These are phyloP conservation scores for Coemansia sp. DNA, from an alignment of 192 early-diverging fungal species.

Conservation along the genomic window DNA sequence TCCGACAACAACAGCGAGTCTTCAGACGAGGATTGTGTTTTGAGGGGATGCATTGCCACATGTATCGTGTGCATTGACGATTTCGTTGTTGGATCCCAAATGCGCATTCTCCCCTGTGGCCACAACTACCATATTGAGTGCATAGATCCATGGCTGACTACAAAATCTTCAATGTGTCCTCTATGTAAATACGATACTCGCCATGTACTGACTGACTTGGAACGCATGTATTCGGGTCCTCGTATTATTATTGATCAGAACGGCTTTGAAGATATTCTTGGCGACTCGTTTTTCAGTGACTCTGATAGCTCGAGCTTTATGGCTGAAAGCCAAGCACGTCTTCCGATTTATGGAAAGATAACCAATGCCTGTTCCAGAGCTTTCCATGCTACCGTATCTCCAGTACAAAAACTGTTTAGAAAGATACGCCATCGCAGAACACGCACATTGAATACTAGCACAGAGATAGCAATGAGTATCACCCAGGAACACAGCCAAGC, in stretches of 20 bases:
- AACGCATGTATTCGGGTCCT: constrained; percentile 32
- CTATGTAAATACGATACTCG: constrained; percentile 53
- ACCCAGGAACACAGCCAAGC: not conserved
- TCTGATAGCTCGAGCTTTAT: constrained; percentile 37
- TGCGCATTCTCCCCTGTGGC: constrained; percentile 52
- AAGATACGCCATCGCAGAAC: not conserved
- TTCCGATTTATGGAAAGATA: no score
- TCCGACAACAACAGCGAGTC: not conserved
- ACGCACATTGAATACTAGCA: not conserved
- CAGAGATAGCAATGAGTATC: not conserved
- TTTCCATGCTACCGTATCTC: constrained; percentile 6
- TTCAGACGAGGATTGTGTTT: not conserved
- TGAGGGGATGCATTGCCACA: constrained; percentile 44
- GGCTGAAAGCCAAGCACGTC: constrained; percentile 23
- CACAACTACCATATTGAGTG: constrained; percentile 57
- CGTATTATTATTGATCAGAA: constrained; percentile 7
- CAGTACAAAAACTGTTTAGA: constrained; percentile 3
- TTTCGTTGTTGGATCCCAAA: constrained; percentile 43
- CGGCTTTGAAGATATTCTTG: constrained; percentile 15
- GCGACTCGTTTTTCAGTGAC: constrained; percentile 7
- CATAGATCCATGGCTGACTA: constrained; percentile 54
- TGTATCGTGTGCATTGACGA: constrained; percentile 55
- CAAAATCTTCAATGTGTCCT: constrained; percentile 51
- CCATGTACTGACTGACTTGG: constrained; percentile 41
- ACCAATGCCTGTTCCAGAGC: no score